Evolutionary conservation across 2,329 filamentous ascomycete species (phyloP).

Genomic region (Sclerotinia trifoliorum): DNA sequence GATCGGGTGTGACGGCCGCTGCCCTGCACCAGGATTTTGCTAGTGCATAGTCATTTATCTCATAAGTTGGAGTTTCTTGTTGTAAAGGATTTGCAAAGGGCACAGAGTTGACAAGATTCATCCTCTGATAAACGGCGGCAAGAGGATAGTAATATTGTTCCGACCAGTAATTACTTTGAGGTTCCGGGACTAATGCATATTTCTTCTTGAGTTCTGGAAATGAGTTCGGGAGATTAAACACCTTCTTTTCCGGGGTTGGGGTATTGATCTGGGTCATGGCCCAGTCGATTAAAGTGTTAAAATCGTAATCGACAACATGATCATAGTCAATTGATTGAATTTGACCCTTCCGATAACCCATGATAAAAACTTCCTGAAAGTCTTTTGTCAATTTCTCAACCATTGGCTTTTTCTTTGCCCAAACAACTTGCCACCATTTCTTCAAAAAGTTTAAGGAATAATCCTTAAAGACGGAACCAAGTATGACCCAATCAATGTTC

Average conservation of each 20-base stretch:
- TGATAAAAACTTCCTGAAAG: slow-evolving; percentile 65
- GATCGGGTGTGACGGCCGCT: slow-evolving; percentile 53
- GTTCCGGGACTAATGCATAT: slow-evolving; percentile 37
- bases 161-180: slow-evolving; percentile 34
- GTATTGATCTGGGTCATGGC: slow-evolving; percentile 47
- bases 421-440: slow-evolving; percentile 55
- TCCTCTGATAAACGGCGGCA: slow-evolving; percentile 45
- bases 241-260: slow-evolving; percentile 43
- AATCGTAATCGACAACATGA: slow-evolving; percentile 64
- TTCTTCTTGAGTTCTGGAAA: slow-evolving; percentile 47
- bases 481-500: slow-evolving; percentile 59
- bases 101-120: slow-evolving; percentile 44
- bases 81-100: slow-evolving; percentile 44
- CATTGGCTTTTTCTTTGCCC: slow-evolving; percentile 51
- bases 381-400: slow-evolving; percentile 58
- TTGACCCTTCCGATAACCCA: slow-evolving; percentile 62
- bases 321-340: slow-evolving; percentile 63
- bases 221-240: slow-evolving; percentile 49
- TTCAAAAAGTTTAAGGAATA: slow-evolving; percentile 52
- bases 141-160: slow-evolving; percentile 47
- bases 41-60: slow-evolving; percentile 42
- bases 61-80: background rate
- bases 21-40: slow-evolving; percentile 61
- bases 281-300: slow-evolving; percentile 66
- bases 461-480: slow-evolving; percentile 55